A percentile compares a stretch with the other conserved stretches of the same genome.
phyloP scores from a whole-genome alignment of 108 stramenopile genomes.

The Fragilariopsis cylindrus region DNA sequence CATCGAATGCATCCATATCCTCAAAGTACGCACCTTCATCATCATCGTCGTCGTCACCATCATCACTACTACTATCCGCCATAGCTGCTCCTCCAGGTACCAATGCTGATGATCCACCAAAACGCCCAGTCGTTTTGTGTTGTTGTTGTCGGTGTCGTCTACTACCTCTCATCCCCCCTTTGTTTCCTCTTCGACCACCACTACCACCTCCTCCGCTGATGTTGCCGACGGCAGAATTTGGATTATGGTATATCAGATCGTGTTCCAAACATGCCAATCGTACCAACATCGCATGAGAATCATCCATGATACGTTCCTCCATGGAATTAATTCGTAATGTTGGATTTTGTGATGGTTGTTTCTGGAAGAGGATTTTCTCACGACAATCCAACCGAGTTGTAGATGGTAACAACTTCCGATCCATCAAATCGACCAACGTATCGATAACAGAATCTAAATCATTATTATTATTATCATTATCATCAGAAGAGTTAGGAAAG shows the following conservation, averaged over 20 bases:
- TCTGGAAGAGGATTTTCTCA: conserved; percentile 16
- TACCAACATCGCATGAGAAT: conserved; percentile 50
- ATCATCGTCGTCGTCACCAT: conserved; percentile 27
- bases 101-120: background rate
- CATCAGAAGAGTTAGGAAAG: conserved; percentile 17
- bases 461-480: background rate
- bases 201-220: conserved; percentile 5
- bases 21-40: background rate
- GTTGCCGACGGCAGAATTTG: background rate
- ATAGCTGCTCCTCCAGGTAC: background rate
- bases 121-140: background rate
- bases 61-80: conserved; percentile 14
- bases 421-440: conserved; percentile 39
- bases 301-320: conserved; percentile 40
- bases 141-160: background rate
- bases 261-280: conserved; percentile 55
- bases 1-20: background rate
- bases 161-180: background rate
- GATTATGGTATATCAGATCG: conserved; percentile 23
- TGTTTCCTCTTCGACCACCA: conserved; percentile 10
- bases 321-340: conserved; percentile 1
- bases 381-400: conserved; percentile 35
- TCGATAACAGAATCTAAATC: conserved; percentile 15
- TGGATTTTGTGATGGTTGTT: background rate
- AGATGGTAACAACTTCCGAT: conserved; percentile 22